These are phyloP conservation scores for Alternaria sp. DNA, from an alignment of 2,329 filamentous ascomycete genomes.

Conservation along the genomic window DNA sequence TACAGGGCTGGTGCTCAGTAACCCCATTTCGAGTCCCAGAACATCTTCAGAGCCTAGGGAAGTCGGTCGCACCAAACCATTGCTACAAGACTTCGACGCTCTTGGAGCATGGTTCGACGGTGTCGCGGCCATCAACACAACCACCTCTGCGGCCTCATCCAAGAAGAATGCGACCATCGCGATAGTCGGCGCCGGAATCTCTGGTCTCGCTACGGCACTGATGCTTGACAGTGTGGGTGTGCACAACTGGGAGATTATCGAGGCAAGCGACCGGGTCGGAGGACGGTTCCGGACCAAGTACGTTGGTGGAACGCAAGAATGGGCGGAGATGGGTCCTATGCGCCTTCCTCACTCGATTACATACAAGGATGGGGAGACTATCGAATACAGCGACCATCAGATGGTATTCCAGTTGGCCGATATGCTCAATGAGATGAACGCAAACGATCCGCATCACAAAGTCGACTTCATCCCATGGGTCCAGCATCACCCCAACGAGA, in stretches of 20 bases:
- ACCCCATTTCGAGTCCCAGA: neutral
- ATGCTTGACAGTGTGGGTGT: neutral
- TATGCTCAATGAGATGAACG: neutral
- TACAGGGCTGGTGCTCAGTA: neutral
- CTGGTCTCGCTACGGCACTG: neutral
- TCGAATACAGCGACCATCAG: neutral
- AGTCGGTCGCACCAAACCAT: neutral
- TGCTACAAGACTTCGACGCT: neutral
- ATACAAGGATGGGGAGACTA: neutral
- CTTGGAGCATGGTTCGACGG: neutral
- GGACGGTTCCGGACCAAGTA: neutral
- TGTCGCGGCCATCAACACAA: neutral
- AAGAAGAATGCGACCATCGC: neutral
- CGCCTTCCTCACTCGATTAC: neutral
- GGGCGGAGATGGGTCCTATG: neutral
- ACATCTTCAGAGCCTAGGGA: neutral
- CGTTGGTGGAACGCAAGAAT: neutral
- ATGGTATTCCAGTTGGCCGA: neutral
- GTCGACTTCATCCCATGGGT: neutral
- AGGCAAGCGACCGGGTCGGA: neutral
- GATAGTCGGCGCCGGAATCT: neutral
- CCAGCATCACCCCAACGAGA: neutral
- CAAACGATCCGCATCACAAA: neutral
- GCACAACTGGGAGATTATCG: neutral
- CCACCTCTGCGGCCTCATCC: neutral